Evolutionary conservation across 495 filamentous ascomycete species (phyloP).

Genomic region (Durotheca rogersii): DNA sequence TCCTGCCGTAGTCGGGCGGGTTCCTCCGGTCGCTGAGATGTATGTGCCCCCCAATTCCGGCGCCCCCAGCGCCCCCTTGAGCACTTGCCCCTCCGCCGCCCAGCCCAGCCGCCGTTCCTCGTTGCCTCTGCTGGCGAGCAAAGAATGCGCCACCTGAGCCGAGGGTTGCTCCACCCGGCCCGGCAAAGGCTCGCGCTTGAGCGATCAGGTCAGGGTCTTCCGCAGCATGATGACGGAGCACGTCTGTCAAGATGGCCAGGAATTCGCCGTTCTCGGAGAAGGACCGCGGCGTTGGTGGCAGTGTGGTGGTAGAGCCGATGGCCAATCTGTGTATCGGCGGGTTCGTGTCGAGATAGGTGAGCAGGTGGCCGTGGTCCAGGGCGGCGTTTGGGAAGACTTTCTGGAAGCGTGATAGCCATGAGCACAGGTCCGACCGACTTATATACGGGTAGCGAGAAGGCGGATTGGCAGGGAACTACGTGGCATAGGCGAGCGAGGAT

Average conservation of each 20-base stretch:
- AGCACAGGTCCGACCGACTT: too few species aligned
- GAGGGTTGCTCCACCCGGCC: slow-evolving; percentile 70
- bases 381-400: slow-evolving; percentile 65
- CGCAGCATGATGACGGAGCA: slow-evolving; percentile 67
- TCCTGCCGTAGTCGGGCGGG: slow-evolving; percentile 86
- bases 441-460: too few species aligned
- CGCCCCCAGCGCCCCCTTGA: slow-evolving; percentile 82
- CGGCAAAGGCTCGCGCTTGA: slow-evolving; percentile 78
- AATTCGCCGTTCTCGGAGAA: slow-evolving; percentile 79
- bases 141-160: slow-evolving; percentile 66
- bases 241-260: slow-evolving; percentile 69
- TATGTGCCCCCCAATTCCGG: slow-evolving; percentile 80
- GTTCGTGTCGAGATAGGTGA: slow-evolving; percentile 72
- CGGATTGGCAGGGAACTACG: not conserved
- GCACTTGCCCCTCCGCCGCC: slow-evolving; percentile 65
- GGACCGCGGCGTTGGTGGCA: slow-evolving; percentile 76
- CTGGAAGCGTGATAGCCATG: too few species aligned
- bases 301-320: slow-evolving; percentile 68
- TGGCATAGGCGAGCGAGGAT: slow-evolving; percentile 4
- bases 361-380: slow-evolving; percentile 52
- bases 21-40: slow-evolving; percentile 82
- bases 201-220: slow-evolving; percentile 70
- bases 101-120: slow-evolving; percentile 29
- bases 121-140: slow-evolving; percentile 38
- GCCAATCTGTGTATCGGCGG: slow-evolving; percentile 69